These are phyloP conservation scores for Thielaviopsis ethacetica DNA, from an alignment of 2,329 filamentous ascomycete species.

Conservation along the genomic window DNA sequence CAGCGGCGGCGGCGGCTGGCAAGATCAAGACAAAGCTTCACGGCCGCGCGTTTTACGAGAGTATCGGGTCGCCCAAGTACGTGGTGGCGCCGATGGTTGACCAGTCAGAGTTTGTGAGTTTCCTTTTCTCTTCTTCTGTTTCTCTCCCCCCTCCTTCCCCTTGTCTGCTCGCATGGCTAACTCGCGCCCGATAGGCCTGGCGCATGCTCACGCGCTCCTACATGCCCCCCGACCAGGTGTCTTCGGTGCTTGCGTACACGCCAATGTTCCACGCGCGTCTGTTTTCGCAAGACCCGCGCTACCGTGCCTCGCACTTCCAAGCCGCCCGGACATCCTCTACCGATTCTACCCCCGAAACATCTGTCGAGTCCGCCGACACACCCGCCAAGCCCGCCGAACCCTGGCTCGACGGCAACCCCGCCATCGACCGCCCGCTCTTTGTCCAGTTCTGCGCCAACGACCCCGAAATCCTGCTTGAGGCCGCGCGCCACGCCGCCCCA, in stretches of 20 bases:
- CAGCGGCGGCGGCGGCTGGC: constrained; percentile 13
- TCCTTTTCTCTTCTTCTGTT: too few relatives aligned
- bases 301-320: constrained; percentile 70
- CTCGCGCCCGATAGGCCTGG: constrained; percentile 62
- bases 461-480: constrained; percentile 59
- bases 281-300: constrained; percentile 60
- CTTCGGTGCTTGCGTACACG: constrained; percentile 67
- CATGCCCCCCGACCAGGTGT: constrained; percentile 48
- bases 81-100: constrained; percentile 97
- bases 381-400: constrained; percentile 16
- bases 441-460: constrained; percentile 95
- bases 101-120: constrained; percentile 83
- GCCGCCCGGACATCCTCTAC: constrained; percentile 28
- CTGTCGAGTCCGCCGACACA: not conserved
- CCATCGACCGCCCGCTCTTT: constrained; percentile 73
- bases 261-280: constrained; percentile 93
- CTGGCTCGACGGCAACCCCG: constrained; percentile 75
- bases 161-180: not conserved
- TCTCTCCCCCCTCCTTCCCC: not conserved
- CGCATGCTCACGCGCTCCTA: constrained; percentile 91
- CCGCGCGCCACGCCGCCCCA: constrained; percentile 62
- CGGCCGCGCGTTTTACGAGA: constrained; percentile 86
- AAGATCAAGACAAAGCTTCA: constrained; percentile 43
- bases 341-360: not conserved
- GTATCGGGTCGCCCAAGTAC: constrained; percentile 78